These are phyloP conservation scores for Tricholoma hemisulphureum DNA, from an alignment of 768 basidiomycete species.

Conservation along the genomic window DNA sequence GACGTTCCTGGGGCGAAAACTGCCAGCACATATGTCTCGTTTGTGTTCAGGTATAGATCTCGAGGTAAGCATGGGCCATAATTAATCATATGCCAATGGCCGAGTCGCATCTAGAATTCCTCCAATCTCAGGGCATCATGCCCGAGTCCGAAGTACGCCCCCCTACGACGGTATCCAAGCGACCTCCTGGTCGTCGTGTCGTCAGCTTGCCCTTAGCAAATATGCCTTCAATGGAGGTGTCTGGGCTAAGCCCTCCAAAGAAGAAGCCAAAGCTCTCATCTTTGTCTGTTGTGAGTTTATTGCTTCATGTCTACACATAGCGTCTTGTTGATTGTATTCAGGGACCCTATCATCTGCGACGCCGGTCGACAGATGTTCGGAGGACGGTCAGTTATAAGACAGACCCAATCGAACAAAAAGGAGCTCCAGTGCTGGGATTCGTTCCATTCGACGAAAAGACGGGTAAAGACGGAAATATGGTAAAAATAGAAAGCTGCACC, in stretches of 20 bases:
- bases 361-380: slow-evolving; percentile 20
- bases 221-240: slow-evolving; percentile 11
- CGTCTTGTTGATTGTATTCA: slow-evolving; percentile 4
- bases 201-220: slow-evolving; percentile 37
- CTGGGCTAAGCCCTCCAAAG: slow-evolving; percentile 21
- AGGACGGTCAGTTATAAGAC: slow-evolving; percentile 28
- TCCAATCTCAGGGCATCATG: slow-evolving; percentile 52
- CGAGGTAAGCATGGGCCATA: slow-evolving; percentile 36
- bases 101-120: slow-evolving; percentile 38
- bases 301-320: neutral
- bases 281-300: neutral
- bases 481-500: slow-evolving; percentile 6
- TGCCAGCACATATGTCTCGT: slow-evolving; percentile 57
- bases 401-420: slow-evolving; percentile 7
- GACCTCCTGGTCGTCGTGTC: slow-evolving; percentile 34
- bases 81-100: neutral
- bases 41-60: slow-evolving; percentile 64
- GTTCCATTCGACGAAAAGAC: slow-evolving; percentile 5
- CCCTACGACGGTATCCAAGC: slow-evolving; percentile 17
- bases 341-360: slow-evolving; percentile 14
- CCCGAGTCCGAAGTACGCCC: slow-evolving; percentile 25
- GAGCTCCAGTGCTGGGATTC: slow-evolving; percentile 14
- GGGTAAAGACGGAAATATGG: slow-evolving; percentile 3
- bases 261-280: slow-evolving; percentile 20
- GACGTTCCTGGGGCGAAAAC: slow-evolving; percentile 25